Base-by-base conservation (phyloP, 305 asterid species). In the Euphrasia arctica region DNA sequence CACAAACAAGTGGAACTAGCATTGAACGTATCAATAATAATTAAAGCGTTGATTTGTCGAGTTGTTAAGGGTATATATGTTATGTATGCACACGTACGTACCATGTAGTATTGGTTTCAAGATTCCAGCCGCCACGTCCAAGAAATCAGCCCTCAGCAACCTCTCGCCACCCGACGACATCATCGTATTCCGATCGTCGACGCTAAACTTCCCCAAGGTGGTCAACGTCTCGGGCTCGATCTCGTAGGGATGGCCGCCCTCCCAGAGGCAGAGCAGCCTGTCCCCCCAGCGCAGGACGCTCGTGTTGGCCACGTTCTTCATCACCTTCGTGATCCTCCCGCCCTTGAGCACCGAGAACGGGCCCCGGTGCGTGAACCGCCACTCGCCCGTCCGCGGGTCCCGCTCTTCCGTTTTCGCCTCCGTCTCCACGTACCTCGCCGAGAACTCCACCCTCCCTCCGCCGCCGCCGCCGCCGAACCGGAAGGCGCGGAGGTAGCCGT, bases 241-340 rank as follows among this genome's bases (percentile, higher is more conserved):
- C 77, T 92, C 98, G 66, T 92, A 89, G 0, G 98, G 98, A 41
- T 85, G 88, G 0, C 98, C 98, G 14, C 98, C 98, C 79, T 92
- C 98, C 98, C 98, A 92, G 61, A 92, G 49, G 65, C 97, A 89
- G 42, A 92, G 77, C 67, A 92, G 65, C 73, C 97, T 74, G 36
- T 90, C 95, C 32, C 83, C 95, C 98, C 98, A 92, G 56, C 71
- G 77, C 9, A 92, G 25, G 10, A 92, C 98, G 55, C 98, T 92
- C 34, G 98, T 92, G 31, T 92, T 92, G 2, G 98, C 98, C 15
- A 92, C 98, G 75, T 92, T 92, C 70, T 92, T 92, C 98, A 92
- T 92, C 12, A 92, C 98, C 81, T 92, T 92, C 0, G 98, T 89
- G 2, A 87, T 89, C 6, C 78, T 85, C 48, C 86, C 95, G 0